These are phyloP conservation scores for Tylopilus sp. DNA, from an alignment of 1,284 basidiomycete species.

Conservation along the genomic window DNA sequence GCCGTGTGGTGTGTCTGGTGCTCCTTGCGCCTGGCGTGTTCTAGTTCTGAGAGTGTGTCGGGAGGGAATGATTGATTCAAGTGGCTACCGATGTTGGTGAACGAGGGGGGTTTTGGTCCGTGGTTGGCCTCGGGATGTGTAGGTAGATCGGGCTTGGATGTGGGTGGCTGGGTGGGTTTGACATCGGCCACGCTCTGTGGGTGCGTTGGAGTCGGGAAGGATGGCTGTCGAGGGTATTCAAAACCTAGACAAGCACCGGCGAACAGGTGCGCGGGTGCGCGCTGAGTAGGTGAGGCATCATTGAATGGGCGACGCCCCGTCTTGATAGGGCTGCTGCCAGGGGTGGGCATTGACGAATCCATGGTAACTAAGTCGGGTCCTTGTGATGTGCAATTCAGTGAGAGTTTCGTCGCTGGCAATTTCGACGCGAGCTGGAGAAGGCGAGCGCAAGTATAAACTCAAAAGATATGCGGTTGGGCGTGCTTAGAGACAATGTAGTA, in stretches of 20 bases:
- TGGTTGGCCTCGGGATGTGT: conserved; percentile 16
- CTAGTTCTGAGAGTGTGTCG: conserved; percentile 2
- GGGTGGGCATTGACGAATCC: conserved; percentile 24
- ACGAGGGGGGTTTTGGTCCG: conserved; percentile 31
- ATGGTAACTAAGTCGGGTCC: conserved; percentile 12
- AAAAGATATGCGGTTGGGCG: conserved; percentile 34
- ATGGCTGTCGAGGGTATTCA: not conserved
- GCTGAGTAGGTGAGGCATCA: conserved; percentile 18
- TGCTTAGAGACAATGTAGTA: conserved; percentile 13
- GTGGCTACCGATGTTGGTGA: conserved; percentile 5
- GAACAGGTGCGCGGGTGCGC: conserved; percentile 12
- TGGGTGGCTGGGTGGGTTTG: not conserved
- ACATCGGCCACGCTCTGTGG: not conserved
- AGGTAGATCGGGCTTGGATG: not conserved
- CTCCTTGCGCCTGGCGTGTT: conserved; percentile 11
- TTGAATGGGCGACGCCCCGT: conserved; percentile 4
- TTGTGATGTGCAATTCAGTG: conserved; percentile 28
- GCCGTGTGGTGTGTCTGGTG: not conserved
- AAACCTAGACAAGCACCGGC: not conserved
- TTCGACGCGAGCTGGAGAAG: conserved; percentile 41
- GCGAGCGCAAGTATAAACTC: conserved; percentile 17
- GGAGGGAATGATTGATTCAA: conserved; percentile 2
- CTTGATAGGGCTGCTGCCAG: conserved; percentile 28
- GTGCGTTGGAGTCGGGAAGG: conserved; percentile 1
- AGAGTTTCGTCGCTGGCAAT: conserved; percentile 15